phyloP scores from a whole-genome alignment of 768 basidiomycete genomes.

The Galerina sulciceps region DNA sequence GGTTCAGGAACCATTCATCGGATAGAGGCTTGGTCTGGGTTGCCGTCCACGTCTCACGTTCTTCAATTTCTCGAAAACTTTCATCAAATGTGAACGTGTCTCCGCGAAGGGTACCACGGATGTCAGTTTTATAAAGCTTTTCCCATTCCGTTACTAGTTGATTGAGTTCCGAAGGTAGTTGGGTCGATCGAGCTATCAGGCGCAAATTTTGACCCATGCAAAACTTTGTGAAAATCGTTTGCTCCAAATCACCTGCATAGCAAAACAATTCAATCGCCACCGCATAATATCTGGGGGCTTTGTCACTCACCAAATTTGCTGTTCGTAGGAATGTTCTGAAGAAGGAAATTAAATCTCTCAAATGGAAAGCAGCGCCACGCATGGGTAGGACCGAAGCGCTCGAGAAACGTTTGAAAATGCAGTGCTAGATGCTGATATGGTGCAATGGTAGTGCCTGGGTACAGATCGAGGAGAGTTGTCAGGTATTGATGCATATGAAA shows the following conservation, averaged over 20 bases:
- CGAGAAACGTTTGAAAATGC: constrained; percentile 36
- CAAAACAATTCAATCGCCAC: background rate
- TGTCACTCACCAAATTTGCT: constrained; percentile 31
- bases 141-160: constrained; percentile 1
- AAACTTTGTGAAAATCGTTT: constrained; percentile 29
- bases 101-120: background rate
- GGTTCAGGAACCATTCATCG: background rate
- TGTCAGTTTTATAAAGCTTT: background rate
- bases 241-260: constrained; percentile 32
- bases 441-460: constrained; percentile 26
- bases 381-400: constrained; percentile 37
- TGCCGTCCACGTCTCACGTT: background rate
- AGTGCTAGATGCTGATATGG: constrained; percentile 45
- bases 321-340: constrained; percentile 31
- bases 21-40: background rate
- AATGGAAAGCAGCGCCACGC: constrained; percentile 40
- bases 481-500: constrained; percentile 36
- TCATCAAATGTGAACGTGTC: constrained; percentile 1
- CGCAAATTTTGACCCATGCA: constrained; percentile 28
- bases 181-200: background rate
- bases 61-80: background rate
- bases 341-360: constrained; percentile 31
- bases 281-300: background rate
- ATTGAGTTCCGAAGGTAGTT: background rate
- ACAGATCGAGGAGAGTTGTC: constrained; percentile 29